Conservation (phyloP, 306 rosid species). For the Castanopsis chinensis region DNA sequence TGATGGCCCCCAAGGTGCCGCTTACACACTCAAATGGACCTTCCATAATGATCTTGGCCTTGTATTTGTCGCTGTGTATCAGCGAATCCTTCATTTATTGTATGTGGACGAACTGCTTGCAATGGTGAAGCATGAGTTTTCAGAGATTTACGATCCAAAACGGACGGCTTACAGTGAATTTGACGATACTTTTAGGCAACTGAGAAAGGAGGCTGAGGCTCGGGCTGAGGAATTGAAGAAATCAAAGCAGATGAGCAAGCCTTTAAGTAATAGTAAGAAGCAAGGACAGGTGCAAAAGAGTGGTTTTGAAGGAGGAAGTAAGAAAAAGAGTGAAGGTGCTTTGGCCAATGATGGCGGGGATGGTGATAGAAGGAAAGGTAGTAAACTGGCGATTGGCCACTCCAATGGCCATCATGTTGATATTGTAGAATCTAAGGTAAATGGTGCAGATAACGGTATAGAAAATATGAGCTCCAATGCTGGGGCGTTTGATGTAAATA, state of each 20-base stretch:
- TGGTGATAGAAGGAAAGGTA: conserved; percentile 40
- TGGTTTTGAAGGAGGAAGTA: conserved; percentile 60
- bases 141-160: conserved; percentile 65
- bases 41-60: conserved; percentile 90
- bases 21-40: conserved; percentile 93
- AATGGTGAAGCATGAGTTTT: conserved; percentile 72
- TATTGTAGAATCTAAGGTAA: conserved; percentile 48
- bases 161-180: conserved; percentile 60
- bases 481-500: conserved; percentile 98
- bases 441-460: conserved; percentile 51
- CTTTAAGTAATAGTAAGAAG: conserved; percentile 50
- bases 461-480: conserved; percentile 66
- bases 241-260: conserved; percentile 57
- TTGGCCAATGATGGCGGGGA: conserved; percentile 51
- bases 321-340: conserved; percentile 46
- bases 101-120: conserved; percentile 85
- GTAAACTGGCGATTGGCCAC: conserved; percentile 58
- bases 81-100: conserved; percentile 76
- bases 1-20: conserved; percentile 67
- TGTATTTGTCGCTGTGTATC: conserved; percentile 89
- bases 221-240: conserved; percentile 80
- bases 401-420: conserved; percentile 53
- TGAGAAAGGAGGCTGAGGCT: conserved; percentile 82
- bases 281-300: conserved; percentile 61
- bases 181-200: conserved; percentile 79